Evolutionary conservation across 2,329 filamentous ascomycete species (phyloP).

Genomic region (Fusarium incarnatum): DNA sequence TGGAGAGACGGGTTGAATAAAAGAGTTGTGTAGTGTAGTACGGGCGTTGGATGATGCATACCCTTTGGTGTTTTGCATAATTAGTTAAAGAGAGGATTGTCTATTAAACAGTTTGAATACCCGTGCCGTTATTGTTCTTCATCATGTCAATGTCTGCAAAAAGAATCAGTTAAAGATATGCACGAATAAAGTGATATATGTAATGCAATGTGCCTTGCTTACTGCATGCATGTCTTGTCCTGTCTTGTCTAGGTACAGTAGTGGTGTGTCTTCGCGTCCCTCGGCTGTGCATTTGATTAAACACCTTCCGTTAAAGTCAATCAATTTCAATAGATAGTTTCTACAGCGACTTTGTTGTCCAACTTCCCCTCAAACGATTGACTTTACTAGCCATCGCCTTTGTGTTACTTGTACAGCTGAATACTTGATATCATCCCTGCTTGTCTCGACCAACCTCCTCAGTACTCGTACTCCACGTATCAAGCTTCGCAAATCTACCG

Average conservation of each 20-base stretch:
- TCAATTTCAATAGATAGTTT: slow-evolving; percentile 8
- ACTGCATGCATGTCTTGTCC: background rate
- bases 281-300: slow-evolving; percentile 13
- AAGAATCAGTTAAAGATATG: background rate
- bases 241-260: background rate
- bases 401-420: background rate
- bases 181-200: background rate
- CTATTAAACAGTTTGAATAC: background rate
- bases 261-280: slow-evolving; percentile 3
- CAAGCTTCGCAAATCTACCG: slow-evolving; percentile 18
- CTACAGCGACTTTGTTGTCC: slow-evolving; percentile 17
- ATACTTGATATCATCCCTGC: slow-evolving; percentile 13
- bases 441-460: slow-evolving; percentile 26
- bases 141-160: background rate
- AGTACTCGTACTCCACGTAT: slow-evolving; percentile 19
- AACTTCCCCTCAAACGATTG: slow-evolving; percentile 1
- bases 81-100: background rate
- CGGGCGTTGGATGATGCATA: slow-evolving; percentile 36
- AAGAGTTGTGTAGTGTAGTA: slow-evolving; percentile 21
- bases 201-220: slow-evolving; percentile 4
- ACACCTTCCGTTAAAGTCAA: slow-evolving; percentile 6
- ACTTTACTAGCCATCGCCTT: background rate
- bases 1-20: background rate
- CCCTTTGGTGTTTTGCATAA: slow-evolving; percentile 25
- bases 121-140: background rate